Evolutionary conservation across 768 basidiomycete species (phyloP).

Genomic region (Lactarius hengduanensis): DNA sequence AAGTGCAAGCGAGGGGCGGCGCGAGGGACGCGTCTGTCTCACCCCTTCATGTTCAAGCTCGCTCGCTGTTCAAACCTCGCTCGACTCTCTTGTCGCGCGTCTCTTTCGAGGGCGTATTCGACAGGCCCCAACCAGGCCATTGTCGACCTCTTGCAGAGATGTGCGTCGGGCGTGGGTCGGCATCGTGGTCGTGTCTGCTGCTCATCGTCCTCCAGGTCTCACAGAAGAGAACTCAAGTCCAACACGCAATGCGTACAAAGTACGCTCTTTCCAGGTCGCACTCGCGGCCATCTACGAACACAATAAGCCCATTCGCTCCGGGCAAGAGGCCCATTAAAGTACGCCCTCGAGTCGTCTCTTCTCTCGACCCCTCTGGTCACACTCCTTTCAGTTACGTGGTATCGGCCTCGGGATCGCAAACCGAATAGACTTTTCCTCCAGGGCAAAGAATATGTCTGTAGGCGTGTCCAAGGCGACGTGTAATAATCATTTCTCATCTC

Average conservation of each 20-base stretch:
- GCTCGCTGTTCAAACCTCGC: neutral
- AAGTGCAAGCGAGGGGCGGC: neutral
- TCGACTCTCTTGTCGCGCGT: neutral
- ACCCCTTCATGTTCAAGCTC: slow-evolving; percentile 13
- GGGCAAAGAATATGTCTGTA: slow-evolving; percentile 28
- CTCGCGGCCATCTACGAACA: slow-evolving; percentile 19
- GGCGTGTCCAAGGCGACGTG: slow-evolving; percentile 12
- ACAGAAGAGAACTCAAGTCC: slow-evolving; percentile 25
- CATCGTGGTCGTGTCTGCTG: neutral
- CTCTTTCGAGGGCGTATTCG: slow-evolving; percentile 6
- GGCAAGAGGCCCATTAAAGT: slow-evolving; percentile 28
- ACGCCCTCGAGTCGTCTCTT: neutral
- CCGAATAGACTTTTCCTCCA: slow-evolving; percentile 28
- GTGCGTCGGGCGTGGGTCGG: slow-evolving; percentile 34
- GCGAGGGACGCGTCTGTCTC: slow-evolving; percentile 19
- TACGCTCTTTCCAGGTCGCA: slow-evolving; percentile 28
- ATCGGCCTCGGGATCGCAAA: slow-evolving; percentile 29
- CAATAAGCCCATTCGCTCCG: slow-evolving; percentile 19
- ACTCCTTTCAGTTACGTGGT: slow-evolving; percentile 21
- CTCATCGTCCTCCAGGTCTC: slow-evolving; percentile 20
- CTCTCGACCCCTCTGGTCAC: neutral
- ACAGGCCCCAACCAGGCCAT: slow-evolving; percentile 38
- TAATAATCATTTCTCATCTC: neutral
- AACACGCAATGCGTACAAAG: slow-evolving; percentile 28
- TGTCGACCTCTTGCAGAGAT: slow-evolving; percentile 42